Base-by-base conservation (phyloP, 2,329 filamentous ascomycete genomes). In the Scedosporium minutisporum region DNA sequence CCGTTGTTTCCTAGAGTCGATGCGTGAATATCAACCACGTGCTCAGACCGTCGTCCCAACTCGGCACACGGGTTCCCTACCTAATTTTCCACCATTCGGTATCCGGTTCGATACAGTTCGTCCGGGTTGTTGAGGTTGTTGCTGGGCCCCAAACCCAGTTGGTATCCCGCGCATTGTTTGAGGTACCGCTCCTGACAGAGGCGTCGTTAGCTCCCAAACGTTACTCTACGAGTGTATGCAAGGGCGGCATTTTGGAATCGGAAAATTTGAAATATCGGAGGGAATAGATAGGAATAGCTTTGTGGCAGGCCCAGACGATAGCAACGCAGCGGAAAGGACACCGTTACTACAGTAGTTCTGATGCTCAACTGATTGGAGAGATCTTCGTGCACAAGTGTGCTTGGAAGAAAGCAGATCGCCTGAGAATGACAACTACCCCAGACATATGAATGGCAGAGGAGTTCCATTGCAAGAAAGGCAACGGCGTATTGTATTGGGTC, bases 121-220 rank as follows among this genome's bases (percentile, higher is more conserved):
- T 62, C 77, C 81, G 14, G 68, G 70, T 65, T 76, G 76, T 66
- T 85, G 84, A 63, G 79, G 79, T 72, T 84, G 83, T 72, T 83
- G 84, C 68, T 85, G 83, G 68, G 77, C 77, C 67, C 78, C 80
- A 71, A 86, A 87, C 66, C 81, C 82, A 68, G 78, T 79, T 62
- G 84, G 84, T 75, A 87, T 80, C 69, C 83, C 82, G 68, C 85
- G 82, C 68, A 87, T 72, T 69, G 82, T 78, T 75, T 86, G 85
- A 68, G 83, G 84, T 76, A 83, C 60, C 48, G 51, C 60, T 46
- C 60, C 55, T 65, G 41, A 57, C 51, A 46, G 61, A n/a, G 33
- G 27, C 65, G 64, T 65, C 65, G 60, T 64, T 64, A 65, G 65
- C 65, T 55, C 51, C 64, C 64, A 61, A 62, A 64, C 63, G 53